Conservation (phyloP, 352 stramenopile species). For the Globisporangium abappressorium region DNA sequence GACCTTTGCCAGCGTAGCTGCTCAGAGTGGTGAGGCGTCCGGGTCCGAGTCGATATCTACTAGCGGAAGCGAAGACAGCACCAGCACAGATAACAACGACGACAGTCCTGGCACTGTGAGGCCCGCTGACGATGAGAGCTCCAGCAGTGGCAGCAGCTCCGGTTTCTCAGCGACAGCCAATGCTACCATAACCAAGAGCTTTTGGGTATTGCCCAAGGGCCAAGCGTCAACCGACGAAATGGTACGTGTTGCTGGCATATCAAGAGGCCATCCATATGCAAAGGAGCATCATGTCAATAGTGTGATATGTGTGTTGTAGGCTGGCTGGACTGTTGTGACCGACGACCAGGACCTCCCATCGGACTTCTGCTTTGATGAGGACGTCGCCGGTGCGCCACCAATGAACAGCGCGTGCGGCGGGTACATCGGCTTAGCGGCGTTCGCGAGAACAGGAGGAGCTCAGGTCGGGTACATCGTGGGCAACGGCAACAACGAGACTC, state of each 20-base stretch:
- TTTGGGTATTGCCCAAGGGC: background rate
- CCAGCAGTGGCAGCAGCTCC: background rate
- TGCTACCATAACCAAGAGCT: background rate
- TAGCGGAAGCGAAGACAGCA: background rate
- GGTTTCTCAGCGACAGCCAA: background rate
- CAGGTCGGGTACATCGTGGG: conserved; percentile 1
- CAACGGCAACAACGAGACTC: background rate
- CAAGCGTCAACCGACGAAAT: background rate
- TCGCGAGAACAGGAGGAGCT: background rate
- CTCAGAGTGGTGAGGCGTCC: background rate
- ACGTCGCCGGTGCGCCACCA: background rate
- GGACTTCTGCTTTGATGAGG: conserved; percentile 1
- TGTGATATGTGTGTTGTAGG: background rate
- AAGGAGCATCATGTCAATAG: background rate
- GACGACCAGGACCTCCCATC: background rate
- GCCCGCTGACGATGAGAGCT: background rate
- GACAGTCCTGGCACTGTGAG: background rate
- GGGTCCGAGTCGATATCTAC: background rate
- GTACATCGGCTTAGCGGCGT: background rate
- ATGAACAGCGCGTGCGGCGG: background rate
- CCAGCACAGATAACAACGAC: background rate
- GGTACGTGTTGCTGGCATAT: background rate
- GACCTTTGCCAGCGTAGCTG: background rate
- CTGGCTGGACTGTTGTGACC: background rate
- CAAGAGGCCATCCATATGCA: background rate